phyloP scores from a whole-genome alignment of 495 filamentous ascomycete genomes.

The Parachaetomium inaequale region DNA sequence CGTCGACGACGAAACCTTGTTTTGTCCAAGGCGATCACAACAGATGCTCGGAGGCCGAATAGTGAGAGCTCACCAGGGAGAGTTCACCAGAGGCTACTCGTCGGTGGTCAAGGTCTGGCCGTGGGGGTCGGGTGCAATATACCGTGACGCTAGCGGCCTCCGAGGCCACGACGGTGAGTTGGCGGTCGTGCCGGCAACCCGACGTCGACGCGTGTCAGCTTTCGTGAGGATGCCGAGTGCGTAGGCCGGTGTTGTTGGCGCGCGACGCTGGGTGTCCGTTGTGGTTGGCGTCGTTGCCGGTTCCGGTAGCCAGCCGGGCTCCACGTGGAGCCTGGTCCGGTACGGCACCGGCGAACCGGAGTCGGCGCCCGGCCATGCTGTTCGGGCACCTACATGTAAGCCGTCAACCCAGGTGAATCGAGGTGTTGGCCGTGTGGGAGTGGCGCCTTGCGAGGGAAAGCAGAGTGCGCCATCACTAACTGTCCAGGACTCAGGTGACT shows the following conservation, averaged over 20 bases:
- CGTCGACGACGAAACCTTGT: neutral
- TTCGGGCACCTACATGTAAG: too few species aligned
- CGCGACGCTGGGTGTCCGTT: neutral
- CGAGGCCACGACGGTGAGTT: constrained; percentile 12
- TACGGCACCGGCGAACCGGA: neutral
- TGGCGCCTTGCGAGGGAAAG: too few species aligned
- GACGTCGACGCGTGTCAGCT: constrained; percentile 10
- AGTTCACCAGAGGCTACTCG: too few species aligned
- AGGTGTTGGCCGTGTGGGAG: too few species aligned
- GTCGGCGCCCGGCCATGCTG: neutral
- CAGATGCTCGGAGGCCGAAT: too few species aligned
- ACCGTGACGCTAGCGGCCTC: neutral
- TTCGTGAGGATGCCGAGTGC: neutral
- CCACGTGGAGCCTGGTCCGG: constrained; percentile 13
- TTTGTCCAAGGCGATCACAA: neutral
- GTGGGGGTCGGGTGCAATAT: neutral
- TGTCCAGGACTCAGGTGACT: neutral
- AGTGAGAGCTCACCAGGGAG: too few species aligned
- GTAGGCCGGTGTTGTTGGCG: neutral
- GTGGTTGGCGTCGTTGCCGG: neutral
- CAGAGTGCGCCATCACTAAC: neutral
- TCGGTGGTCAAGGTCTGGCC: neutral
- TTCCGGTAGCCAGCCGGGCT: neutral
- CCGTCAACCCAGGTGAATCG: too few species aligned
- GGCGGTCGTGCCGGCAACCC: neutral